A percentile compares a stretch with the other conserved stretches of the same genome.
phyloP scores from a whole-genome alignment of 2,329 filamentous ascomycete species.

The Aspergillus unguis region DNA sequence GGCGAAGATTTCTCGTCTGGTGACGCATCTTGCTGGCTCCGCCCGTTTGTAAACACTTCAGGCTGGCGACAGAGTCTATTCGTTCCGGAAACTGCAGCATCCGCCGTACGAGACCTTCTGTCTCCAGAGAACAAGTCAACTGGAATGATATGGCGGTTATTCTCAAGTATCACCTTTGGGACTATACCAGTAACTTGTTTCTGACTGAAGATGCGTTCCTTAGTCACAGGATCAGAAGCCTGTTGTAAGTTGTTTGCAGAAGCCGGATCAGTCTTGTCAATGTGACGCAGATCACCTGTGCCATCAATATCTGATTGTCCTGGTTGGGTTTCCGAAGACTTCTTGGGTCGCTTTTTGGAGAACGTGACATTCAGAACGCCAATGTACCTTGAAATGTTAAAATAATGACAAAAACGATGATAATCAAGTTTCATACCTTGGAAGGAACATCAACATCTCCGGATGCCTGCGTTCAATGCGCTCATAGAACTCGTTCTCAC shows the following conservation, averaged over 20 bases:
- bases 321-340: slow-evolving; percentile 29
- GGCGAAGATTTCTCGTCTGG: slow-evolving; percentile 14
- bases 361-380: slow-evolving; percentile 96
- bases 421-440: slow-evolving; percentile 59
- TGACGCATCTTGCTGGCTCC: slow-evolving; percentile 11
- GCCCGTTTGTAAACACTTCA: slow-evolving; percentile 13
- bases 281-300: slow-evolving; percentile 7
- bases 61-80: slow-evolving; percentile 22
- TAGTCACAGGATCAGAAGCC: slow-evolving; percentile 24
- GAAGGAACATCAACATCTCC: slow-evolving; percentile 83
- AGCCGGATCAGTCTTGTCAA: slow-evolving; percentile 13
- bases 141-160: slow-evolving; percentile 90
- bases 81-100: slow-evolving; percentile 24
- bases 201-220: slow-evolving; percentile 63
- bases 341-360: slow-evolving; percentile 68
- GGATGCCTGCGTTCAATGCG: slow-evolving; percentile 88
- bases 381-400: slow-evolving; percentile 67
- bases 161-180: slow-evolving; percentile 87
- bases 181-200: slow-evolving; percentile 72
- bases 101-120: slow-evolving; percentile 38
- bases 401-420: not conserved
- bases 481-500: slow-evolving; percentile 98
- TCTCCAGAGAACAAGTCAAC: slow-evolving; percentile 72
- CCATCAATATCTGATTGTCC: slow-evolving; percentile 18
- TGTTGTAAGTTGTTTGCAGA: slow-evolving; percentile 14